Evolutionary conservation across 148 eudicot species (phyloP), one percentile per base, ranked within the genome.

Genomic region (Heliosperma pusillum): DNA sequence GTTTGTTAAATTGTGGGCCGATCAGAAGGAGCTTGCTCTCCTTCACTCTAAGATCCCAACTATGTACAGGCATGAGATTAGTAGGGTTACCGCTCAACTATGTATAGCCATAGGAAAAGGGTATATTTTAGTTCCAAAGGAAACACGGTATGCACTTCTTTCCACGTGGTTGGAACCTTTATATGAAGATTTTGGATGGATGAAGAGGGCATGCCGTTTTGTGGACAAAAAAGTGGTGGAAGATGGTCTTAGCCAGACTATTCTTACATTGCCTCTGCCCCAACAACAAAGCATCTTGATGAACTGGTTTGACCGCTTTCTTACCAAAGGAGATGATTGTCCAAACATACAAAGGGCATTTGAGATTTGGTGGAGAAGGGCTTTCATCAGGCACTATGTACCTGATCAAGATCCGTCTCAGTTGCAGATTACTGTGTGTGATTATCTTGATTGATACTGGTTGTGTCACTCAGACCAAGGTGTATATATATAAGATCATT

Each of bases 321-420:
- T 93, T 27, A 83, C 85, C 36, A 91, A 87, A 83, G 98, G 98
- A 12, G 97, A 91, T 26, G 98, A 93, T 59, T 93, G 97, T 74
- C 98, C 98, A 3, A 93, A 93, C 85, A 88, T 93, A 60, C 97
- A 91, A 84, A 88, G 86, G 73, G 98, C 98, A 6, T 93, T 93
- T 76, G 95, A 93, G 82, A 86, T 91, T 74, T 93, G 98, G 98
- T 93, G 98, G 98, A 87, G 95, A 81, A 80, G 98, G 75, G 89
- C 95, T 82, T 93, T 93, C 57, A 80, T 93, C 56, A 88, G 88
- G 80, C 91, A 87, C 67, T 90, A 84, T 76, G 85, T 77, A 58
- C 29, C 80, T 27, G 93, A 87, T 56, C 82, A 76, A 44, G 87
- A 79, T 76, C 80, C 73, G 57, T 82, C 97, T 12, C 83, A 85